Base-by-base conservation (phyloP, 371 early-diverging fungal genomes). In the Entomophthora muscae region DNA sequence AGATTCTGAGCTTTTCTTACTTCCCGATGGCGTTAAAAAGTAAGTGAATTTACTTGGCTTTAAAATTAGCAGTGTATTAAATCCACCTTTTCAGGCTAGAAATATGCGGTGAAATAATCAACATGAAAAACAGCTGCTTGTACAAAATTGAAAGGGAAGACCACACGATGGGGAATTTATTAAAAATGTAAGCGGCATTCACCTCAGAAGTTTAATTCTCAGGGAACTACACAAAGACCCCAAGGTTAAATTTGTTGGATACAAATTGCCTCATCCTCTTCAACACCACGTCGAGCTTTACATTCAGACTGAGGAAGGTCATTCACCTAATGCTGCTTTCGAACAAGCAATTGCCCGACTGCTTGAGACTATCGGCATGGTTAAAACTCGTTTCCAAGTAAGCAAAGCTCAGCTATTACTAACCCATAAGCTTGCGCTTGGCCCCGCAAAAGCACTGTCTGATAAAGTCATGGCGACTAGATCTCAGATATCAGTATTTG, bases 241-340 rank as follows among this genome's bases (percentile, higher is more conserved):
- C 17, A 84, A 88, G 66, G 97, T 98, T 1, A 72, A 91, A 54
- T 99, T 98, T 79, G 91, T 95, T 22, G 99, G 95, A 56, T 99
- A 99, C 78, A 91, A 92, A 66, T 77, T 91, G 63, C 98, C 99
- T 21, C 99, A 99, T 72, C 99, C 99, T 31, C 80, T 99, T 7
- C 93, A 97, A 70, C 91, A 93, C 73, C 78, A 83, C 63, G 83
- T 94, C 55, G 71, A 89, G 24, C 74, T 98, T 60, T 93, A 91
- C 69, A 81, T 96, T 10, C 96, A 95, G 70, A 94, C 98, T 3
- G 84, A 86, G 0, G 79, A 85, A 3, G 84, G 88, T 22, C 85
- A 89, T 5, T 83, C 84, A 57, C 96, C 96, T 29, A 79, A 85
- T 33, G 82, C 84, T 52, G 93, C 86, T 22, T 73, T 94, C 31